Evolutionary conservation across 2,329 filamentous ascomycete species (phyloP).

Genomic region (Alternaria angustiovoidea): DNA sequence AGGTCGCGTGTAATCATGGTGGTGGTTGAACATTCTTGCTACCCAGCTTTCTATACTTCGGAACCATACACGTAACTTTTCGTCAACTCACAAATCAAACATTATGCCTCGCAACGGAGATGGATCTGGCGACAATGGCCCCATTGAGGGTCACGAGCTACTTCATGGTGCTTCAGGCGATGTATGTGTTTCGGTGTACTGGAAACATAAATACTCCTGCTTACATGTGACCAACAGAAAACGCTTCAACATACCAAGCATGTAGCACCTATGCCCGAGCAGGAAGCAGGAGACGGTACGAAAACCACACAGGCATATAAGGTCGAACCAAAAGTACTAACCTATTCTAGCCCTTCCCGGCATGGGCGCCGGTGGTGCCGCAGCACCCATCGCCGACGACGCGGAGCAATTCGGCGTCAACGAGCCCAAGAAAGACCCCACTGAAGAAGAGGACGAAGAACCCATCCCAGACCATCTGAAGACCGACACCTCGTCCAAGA

Average conservation of each 20-base stretch:
- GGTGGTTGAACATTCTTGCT: not conserved
- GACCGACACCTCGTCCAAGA: not conserved
- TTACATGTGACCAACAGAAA: constrained; percentile 12
- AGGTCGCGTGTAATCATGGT: not conserved
- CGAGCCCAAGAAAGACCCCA: constrained; percentile 13
- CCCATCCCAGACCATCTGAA: not conserved
- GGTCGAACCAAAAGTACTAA: not conserved
- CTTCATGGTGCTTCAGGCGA: constrained; percentile 50
- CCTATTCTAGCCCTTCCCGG: constrained; percentile 17
- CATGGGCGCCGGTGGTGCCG: constrained; percentile 17
- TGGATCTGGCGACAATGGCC: constrained; percentile 51
- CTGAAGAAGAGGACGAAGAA: not conserved
- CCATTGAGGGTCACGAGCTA: constrained; percentile 50
- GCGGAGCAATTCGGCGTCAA: constrained; percentile 16
- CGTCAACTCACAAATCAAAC: not conserved
- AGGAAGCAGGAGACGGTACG: constrained; percentile 46
- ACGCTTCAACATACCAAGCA: constrained; percentile 47
- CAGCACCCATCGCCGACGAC: constrained; percentile 11
- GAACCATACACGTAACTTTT: not conserved
- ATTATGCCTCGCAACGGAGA: constrained; percentile 54
- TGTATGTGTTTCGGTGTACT: constrained; percentile 28
- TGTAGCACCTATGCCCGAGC: constrained; percentile 45
- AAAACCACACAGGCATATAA: not conserved
- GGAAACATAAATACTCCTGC: not conserved
- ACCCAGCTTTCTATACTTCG: not conserved